Base-by-base conservation (phyloP, 352 stramenopile species). In the Phytophthora pini region DNA sequence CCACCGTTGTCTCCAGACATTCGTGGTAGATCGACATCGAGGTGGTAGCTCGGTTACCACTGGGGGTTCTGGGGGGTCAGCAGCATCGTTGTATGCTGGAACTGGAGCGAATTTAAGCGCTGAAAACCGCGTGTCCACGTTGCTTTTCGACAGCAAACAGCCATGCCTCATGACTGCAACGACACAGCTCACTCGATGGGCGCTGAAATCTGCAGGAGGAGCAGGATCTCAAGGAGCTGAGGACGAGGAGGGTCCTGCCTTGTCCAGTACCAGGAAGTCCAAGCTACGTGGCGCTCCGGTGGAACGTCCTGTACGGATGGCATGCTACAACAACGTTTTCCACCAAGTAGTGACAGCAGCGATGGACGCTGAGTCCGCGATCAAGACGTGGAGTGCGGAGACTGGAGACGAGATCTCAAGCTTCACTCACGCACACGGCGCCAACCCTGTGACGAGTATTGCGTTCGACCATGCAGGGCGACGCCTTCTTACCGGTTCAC, bases 301-400 rank as follows among this genome's bases (percentile, higher is more conserved):
- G 2, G 61, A 71, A 41, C 61, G 67, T 27, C 68, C 82, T 1
- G 84, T 88, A 50, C 77, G 76, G 22, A 62, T 92, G 22, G 79
- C 79, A 40, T 76, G 79, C 24, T 96, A 94, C 74, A 96, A 96
- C 59, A 70, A 64, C 41, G 85, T 91, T 12, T 96, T 96, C 41
- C 86, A 94, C 34, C 87, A 95, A 38, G 81, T 95, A 31, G 84
- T 95, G 56, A 93, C 79, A 9, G 82, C 87, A 13, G 76, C 90
- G 22, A 85, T 92, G 77, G 88, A 84, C 39, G 58, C 85, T 9
- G 82, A 92, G 46, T 89, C 80, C 29, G 71, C 89, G 15, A 84
- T 95, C 53, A 90, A 92, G 61, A 94, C 89, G 11, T 95, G 87
- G 85, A 93, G 84, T 15, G 84, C 82, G n/a, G 87, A 95, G 47